Evolutionary conservation across 2,329 filamentous ascomycete genomes (phyloP), one percentile per base, ranked within the genome.

Genomic region (Trichoderma breve): DNA sequence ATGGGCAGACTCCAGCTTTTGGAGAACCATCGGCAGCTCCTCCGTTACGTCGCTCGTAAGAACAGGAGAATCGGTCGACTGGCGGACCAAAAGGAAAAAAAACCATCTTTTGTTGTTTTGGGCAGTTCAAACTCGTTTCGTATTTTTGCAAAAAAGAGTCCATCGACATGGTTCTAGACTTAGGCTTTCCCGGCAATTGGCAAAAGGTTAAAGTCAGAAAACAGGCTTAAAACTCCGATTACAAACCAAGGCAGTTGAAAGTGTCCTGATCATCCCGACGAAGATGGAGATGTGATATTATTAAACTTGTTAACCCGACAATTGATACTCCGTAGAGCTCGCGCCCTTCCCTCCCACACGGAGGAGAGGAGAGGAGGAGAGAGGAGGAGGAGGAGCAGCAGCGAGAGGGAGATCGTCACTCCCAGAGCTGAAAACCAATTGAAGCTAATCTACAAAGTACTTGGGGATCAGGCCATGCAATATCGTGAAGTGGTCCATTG

Each of bases 291-390:
- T 28, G 36, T 43, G 55, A 24, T 32, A 58, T 58, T 68, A 68
- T 58, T 68, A 68, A 68, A 68, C 65, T 68, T 68, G 32, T 68
- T 43, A 58, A 32, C 36, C 53, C 65, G 34, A 60, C 65, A 39
- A 32, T 60, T 57, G 24, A 34, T 57, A 65, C 64, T 39, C 64
- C 65, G 53, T 68, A 68, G 65, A 68, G 65, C 64, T 68, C 36
- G 51, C 28, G 65, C 51, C 28, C 53, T 34, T 30, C 26, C 53
- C 36, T 30, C 51, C 43, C 4, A 47, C 43, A 65, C 47, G 47
- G 47, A 51, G 21, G n/a, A 51, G 47, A 53, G 39, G 39, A 11
- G 18, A 36, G 47, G 34, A 36, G 34, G 6, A 5, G 14, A 7
- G 34, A 15, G 4, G 14, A 36, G 34, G 34, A 51, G 43, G 43